Evolutionary conservation across 2,329 filamentous ascomycete species (phyloP).

Genomic region (Rhytidhysteron rufulum): DNA sequence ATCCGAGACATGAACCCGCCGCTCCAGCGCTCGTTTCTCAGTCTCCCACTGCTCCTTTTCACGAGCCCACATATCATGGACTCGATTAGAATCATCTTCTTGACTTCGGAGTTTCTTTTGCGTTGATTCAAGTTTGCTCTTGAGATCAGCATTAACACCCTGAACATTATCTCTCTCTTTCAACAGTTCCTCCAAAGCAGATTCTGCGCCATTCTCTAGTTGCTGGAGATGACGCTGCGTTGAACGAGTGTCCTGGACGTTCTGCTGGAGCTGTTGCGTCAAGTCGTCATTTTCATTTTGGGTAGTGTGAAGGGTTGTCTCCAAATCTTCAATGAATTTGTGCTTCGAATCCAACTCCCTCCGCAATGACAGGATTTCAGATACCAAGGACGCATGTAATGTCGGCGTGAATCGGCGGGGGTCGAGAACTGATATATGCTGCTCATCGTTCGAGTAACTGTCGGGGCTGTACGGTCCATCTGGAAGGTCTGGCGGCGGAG

Average conservation of each 20-base stretch:
- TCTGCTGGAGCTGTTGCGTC: slow-evolving; percentile 57
- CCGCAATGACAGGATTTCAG: slow-evolving; percentile 83
- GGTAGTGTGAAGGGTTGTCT: slow-evolving; percentile 66
- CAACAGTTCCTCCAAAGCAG: slow-evolving; percentile 76
- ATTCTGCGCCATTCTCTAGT: slow-evolving; percentile 82
- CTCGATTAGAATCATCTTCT: slow-evolving; percentile 77
- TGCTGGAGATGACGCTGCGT: slow-evolving; percentile 82
- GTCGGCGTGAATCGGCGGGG: slow-evolving; percentile 92
- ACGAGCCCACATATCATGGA: slow-evolving; percentile 74
- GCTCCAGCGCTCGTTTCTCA: slow-evolving; percentile 76
- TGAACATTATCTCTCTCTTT: slow-evolving; percentile 83
- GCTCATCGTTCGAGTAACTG: slow-evolving; percentile 63
- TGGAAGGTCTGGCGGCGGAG: slow-evolving; percentile 54
- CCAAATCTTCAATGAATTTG: slow-evolving; percentile 79
- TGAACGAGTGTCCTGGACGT: slow-evolving; percentile 71
- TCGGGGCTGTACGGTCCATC: slow-evolving; percentile 44
- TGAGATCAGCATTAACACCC: slow-evolving; percentile 67
- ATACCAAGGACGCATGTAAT: slow-evolving; percentile 87
- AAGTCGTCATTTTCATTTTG: slow-evolving; percentile 72
- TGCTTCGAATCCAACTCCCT: slow-evolving; percentile 89
- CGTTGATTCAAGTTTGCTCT: slow-evolving; percentile 68
- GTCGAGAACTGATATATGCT: slow-evolving; percentile 72
- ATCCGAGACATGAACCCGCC: slow-evolving; percentile 86
- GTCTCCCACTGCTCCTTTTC: slow-evolving; percentile 84
- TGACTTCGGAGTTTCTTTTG: slow-evolving; percentile 75